Base-by-base conservation (phyloP, 2,329 filamentous ascomycete genomes). In the Lachnellula arida region DNA sequence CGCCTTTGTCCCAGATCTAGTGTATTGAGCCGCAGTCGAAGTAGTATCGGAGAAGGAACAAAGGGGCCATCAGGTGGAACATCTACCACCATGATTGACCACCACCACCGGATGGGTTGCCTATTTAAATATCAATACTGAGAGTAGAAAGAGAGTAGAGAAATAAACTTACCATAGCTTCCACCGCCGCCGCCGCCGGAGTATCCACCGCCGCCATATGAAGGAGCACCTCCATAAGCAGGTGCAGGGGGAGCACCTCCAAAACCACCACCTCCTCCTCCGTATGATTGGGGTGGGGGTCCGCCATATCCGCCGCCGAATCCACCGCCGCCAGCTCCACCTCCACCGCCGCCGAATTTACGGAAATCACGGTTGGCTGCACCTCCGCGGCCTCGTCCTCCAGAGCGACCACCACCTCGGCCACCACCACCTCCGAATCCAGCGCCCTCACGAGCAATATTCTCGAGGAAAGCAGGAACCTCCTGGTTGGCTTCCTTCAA, bases 401-500 rank as follows among this genome's bases (percentile, higher is more conserved):
- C 78, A 56, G 86, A 76, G 51, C 84, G 74, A 43, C 86, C 75
- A 47, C 87, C 81, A 54, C 91, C 87, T 54, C 87, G 76, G 55
- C 84, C 74, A 49, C 86, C 74, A 48, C 87, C 81, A 52, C 91
- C 88, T 56, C 90, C 89, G 65, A 85, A 96, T 67, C 83, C 81
- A 61, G 89, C 89, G 62, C 91, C 89, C 77, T 99, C 94, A 62
- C 94, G 91, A 68, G 94, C 93, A 75, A 99, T 96, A 70, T 89
- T 95, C 82, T 99, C 94, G 59, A 99, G 82, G 84, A 97, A 99
- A 48, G 81, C 73, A 34, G 94, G 94, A 61, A 97, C 84, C 70
- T 99, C 94, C 75, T 99, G 94, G 79, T 99, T 96, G 65, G 94
- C 94, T 75, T 99, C 94, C 81, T 97, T 97, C 65, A 99, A 84